Conservation (phyloP, 345 rosid genomes). For the Gossypium bickii region DNA sequence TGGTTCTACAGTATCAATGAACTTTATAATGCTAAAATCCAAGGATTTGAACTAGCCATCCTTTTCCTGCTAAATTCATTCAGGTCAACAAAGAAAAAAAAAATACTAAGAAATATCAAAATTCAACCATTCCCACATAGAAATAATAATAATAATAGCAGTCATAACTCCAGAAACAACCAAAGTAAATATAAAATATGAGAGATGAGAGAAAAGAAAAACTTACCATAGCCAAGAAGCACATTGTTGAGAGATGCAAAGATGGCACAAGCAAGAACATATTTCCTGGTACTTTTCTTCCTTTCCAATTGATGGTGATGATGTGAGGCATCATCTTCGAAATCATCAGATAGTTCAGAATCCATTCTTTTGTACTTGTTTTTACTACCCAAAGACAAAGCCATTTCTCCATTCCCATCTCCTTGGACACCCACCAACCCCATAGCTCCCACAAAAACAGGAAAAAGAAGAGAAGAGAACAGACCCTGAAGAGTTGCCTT, state of each 20-base stretch:
- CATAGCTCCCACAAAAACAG: conserved; percentile 23
- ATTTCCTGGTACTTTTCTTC: conserved; percentile 41
- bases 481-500: conserved; percentile 11
- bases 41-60: too few species aligned
- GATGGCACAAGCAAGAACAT: conserved; percentile 72
- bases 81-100: too few species aligned
- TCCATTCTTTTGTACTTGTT: conserved; percentile 80
- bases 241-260: conserved; percentile 86
- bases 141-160: neutral
- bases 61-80: neutral
- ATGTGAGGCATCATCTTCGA: conserved; percentile 25
- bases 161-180: neutral
- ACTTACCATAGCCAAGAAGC: conserved; percentile 86
- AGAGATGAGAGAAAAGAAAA: neutral
- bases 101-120: conserved; percentile 13
- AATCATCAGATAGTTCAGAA: conserved; percentile 35
- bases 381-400: conserved; percentile 46
- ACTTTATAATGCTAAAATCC: neutral
- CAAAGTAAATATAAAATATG: neutral
- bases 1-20: neutral
- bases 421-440: conserved; percentile 51
- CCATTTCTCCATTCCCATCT: conserved; percentile 40
- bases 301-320: conserved; percentile 33
- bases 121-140: neutral
- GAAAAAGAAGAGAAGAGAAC: neutral